A percentile compares a stretch with the other conserved stretches of the same genome.
Evolutionary conservation across 805 yeast species (phyloP).

Genomic region (Jamesozyma piceae): DNA sequence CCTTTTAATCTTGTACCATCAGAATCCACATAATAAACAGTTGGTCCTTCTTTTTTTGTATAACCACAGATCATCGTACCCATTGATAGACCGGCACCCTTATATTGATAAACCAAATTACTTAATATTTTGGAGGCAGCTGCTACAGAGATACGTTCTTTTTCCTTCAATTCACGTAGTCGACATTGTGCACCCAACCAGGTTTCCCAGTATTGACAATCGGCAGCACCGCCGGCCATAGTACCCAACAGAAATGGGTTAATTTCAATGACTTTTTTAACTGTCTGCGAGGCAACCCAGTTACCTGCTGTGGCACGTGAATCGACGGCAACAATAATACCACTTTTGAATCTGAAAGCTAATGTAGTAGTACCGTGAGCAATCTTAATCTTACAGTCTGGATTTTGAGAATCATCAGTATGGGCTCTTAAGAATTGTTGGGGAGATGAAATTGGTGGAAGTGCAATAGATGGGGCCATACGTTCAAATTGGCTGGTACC

Average conservation of each 20-base stretch:
- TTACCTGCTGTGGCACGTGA: slow-evolving; percentile 96
- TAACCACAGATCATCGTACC: slow-evolving; percentile 99
- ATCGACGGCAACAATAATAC: slow-evolving; percentile 93
- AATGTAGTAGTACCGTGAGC: slow-evolving; percentile 99
- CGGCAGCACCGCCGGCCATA: slow-evolving; percentile 99
- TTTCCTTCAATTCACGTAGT: slow-evolving; percentile 86
- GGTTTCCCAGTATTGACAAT: slow-evolving; percentile 98
- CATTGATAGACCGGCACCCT: slow-evolving; percentile 98
- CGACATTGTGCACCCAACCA: slow-evolving; percentile 98
- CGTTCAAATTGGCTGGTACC: slow-evolving; percentile 25
- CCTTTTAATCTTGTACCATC: slow-evolving; percentile 96
- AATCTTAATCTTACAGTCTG: slow-evolving; percentile 89
- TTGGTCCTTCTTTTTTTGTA: slow-evolving; percentile 90
- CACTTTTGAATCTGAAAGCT: slow-evolving; percentile 93
- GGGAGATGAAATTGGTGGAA: slow-evolving; percentile 84
- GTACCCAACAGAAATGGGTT: slow-evolving; percentile 93
- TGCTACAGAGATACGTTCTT: slow-evolving; percentile 89
- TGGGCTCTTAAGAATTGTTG: slow-evolving; percentile 93
- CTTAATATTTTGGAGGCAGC: slow-evolving; percentile 92
- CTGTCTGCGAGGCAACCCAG: slow-evolving; percentile 97
- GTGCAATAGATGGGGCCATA: slow-evolving; percentile 50
- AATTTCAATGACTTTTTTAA: slow-evolving; percentile 92
- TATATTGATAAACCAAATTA: slow-evolving; percentile 84
- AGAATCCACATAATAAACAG: slow-evolving; percentile 91
- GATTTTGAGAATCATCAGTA: slow-evolving; percentile 87